Conservation (phyloP, 108 stramenopile species). For the Cafeteria roenbergensis region DNA sequence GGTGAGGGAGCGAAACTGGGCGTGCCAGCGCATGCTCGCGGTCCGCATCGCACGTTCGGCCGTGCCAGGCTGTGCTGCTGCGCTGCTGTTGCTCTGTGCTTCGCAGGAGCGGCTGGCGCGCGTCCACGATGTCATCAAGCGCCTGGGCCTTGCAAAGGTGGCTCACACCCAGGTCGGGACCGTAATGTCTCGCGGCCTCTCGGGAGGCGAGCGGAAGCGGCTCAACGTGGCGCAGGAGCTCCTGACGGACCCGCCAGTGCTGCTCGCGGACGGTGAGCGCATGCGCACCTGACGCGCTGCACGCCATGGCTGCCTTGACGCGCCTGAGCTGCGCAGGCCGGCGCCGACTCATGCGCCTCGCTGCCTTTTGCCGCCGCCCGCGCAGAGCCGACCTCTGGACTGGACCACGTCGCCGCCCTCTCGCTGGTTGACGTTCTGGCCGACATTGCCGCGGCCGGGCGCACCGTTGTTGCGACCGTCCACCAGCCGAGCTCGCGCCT, state of each 20-base stretch:
- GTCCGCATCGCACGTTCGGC: not conserved
- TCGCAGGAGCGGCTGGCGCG: not conserved
- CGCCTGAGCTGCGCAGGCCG: no score
- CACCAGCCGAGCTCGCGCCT: slow-evolving; percentile 68
- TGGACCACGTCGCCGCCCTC: slow-evolving; percentile 54
- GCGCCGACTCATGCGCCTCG: no score
- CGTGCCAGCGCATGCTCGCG: not conserved
- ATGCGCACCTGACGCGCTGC: no score
- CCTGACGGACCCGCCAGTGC: no score
- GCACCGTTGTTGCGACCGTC: slow-evolving; percentile 61
- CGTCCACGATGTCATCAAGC: not conserved
- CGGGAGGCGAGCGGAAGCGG: slow-evolving; percentile 5
- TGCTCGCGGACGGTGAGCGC: no score
- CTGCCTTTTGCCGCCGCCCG: no score
- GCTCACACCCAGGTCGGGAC: not conserved
- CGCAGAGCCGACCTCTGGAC: slow-evolving; percentile 52
- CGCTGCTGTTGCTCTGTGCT: no score
- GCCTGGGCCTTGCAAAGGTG: not conserved
- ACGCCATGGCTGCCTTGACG: no score
- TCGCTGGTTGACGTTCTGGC: slow-evolving; percentile 39
- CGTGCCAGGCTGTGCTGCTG: no score
- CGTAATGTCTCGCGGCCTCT: not conserved
- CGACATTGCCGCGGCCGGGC: slow-evolving; percentile 37
- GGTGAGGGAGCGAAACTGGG: no score
- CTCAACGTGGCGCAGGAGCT: slow-evolving; percentile 1